Conservation (phyloP, 2,329 filamentous ascomycete species). For the Fusarium sp. region DNA sequence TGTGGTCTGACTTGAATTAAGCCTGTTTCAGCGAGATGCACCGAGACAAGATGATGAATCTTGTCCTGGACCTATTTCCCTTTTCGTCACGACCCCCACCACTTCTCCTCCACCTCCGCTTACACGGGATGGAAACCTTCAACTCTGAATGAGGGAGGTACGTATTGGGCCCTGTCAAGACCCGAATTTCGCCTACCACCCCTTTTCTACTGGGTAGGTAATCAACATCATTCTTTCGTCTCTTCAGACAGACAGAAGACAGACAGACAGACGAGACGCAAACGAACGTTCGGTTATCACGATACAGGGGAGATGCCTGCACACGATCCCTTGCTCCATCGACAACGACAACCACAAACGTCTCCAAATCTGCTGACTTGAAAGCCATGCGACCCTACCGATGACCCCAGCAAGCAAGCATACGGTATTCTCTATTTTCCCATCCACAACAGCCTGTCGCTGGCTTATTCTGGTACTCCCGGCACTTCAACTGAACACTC, state of each 20-base stretch:
- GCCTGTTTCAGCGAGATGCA: conserved; percentile 46
- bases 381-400: conserved; percentile 39
- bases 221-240: conserved; percentile 6
- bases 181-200: conserved; percentile 19
- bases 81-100: conserved; percentile 35
- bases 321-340: conserved; percentile 23
- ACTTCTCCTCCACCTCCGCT: conserved; percentile 33
- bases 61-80: conserved; percentile 43
- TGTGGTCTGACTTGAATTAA: conserved; percentile 39
- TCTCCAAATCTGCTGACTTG: conserved; percentile 43
- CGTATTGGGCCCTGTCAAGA: conserved; percentile 21
- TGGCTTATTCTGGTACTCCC: conserved; percentile 33
- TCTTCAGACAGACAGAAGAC: conserved; percentile 25
- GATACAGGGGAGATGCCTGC: conserved; percentile 20
- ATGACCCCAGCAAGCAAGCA: background rate
- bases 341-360: conserved; percentile 19
- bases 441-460: conserved; percentile 32
- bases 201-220: conserved; percentile 23
- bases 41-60: conserved; percentile 34
- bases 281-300: conserved; percentile 35
- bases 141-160: conserved; percentile 19
- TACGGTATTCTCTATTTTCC: background rate
- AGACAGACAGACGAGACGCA: conserved; percentile 17
- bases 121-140: conserved; percentile 19
- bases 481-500: conserved; percentile 34